Conservation (phyloP, 2,329 filamentous ascomycete genomes). For the Aspergillus sclerotialis region DNA sequence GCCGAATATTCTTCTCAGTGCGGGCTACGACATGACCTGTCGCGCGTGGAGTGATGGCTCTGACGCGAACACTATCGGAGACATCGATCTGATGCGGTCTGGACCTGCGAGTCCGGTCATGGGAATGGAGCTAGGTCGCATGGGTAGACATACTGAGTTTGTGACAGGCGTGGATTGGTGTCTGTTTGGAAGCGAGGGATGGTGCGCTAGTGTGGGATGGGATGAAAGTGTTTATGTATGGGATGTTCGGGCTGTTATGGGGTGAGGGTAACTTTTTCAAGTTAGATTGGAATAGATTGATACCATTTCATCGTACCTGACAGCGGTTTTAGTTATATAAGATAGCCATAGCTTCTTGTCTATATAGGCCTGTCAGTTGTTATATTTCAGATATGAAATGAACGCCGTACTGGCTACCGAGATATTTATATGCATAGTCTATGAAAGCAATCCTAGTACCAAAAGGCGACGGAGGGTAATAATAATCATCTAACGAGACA, state of each 20-base stretch:
- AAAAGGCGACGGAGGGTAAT: too few relatives aligned
- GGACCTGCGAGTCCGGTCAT: constrained; percentile 35
- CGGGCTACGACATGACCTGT: constrained; percentile 97
- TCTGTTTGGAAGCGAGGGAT: constrained; percentile 87
- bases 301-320: constrained; percentile 1
- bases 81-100: constrained; percentile 33
- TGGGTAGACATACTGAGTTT: constrained; percentile 94
- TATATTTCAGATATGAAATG: too few relatives aligned
- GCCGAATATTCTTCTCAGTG: constrained; percentile 77
- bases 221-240: constrained; percentile 86
- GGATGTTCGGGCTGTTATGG: constrained; percentile 70
- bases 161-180: constrained; percentile 97
- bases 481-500: too few relatives aligned
- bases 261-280: constrained; percentile 10
- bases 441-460: too few relatives aligned
- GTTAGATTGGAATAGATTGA: constrained; percentile 13
- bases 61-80: constrained; percentile 23
- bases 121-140: constrained; percentile 70
- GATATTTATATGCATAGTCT: too few relatives aligned
- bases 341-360: too few relatives aligned
- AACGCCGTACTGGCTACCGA: too few relatives aligned
- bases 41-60: constrained; percentile 86
- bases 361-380: too few relatives aligned
- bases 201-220: constrained; percentile 93
- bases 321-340: too few relatives aligned